These are phyloP conservation scores for Sordariomycetes sp. DNA, from an alignment of 2,329 filamentous ascomycete species.

Conservation along the genomic window DNA sequence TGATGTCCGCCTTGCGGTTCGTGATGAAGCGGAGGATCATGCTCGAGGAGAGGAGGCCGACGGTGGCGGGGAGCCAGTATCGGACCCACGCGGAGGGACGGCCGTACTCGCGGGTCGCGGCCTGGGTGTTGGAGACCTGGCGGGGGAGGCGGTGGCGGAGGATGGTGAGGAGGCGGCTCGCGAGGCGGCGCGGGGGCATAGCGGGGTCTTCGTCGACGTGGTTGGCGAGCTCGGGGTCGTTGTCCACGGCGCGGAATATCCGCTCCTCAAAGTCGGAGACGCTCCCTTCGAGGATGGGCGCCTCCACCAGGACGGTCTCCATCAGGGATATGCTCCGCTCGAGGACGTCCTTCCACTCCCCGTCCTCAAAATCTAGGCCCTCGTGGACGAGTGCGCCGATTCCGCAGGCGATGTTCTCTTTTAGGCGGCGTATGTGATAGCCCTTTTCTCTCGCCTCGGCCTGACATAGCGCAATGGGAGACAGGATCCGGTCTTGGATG, in stretches of 20 bases:
- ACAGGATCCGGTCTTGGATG: constrained; percentile 59
- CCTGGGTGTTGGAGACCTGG: constrained; percentile 44
- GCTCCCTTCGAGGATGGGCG: constrained; percentile 48
- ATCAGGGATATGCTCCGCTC: constrained; percentile 74
- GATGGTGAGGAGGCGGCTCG: constrained; percentile 53
- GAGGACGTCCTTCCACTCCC: constrained; percentile 58
- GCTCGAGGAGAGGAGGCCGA: constrained; percentile 67
- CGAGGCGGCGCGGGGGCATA: constrained; percentile 45
- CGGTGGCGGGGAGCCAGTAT: constrained; percentile 73
- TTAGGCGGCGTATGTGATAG: constrained; percentile 54
- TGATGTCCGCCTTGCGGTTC: constrained; percentile 61
- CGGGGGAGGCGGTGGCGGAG: constrained; percentile 55
- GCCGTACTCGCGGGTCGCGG: constrained; percentile 51
- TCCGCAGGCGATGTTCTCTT: constrained; percentile 72
- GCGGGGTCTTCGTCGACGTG: constrained; percentile 28
- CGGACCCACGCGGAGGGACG: constrained; percentile 62
- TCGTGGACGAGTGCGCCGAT: constrained; percentile 82
- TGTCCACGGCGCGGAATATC: constrained; percentile 48
- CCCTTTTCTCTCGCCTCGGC: constrained; percentile 67
- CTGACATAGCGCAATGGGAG: constrained; percentile 63
- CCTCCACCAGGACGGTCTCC: constrained; percentile 68
- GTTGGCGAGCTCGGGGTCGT: constrained; percentile 43
- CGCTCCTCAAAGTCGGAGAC: constrained; percentile 52
- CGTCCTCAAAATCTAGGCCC: constrained; percentile 55
- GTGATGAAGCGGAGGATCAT: constrained; percentile 72